Evolutionary conservation across 345 rosid genomes (phyloP), one percentile per base, ranked within the genome.

Genomic region (Trapa bicornis): DNA sequence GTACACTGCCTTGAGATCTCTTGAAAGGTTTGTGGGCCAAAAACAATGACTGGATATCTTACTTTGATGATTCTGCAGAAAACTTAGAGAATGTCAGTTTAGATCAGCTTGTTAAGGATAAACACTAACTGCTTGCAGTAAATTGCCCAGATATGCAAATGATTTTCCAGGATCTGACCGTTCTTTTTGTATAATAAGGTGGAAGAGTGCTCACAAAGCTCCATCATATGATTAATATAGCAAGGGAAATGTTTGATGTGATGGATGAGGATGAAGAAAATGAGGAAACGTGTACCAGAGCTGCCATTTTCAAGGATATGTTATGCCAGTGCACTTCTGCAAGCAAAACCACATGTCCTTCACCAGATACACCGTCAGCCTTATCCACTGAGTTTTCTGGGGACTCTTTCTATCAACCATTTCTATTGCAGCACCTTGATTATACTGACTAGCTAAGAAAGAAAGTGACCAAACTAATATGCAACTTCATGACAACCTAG

Each of bases 201-300:
- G 80, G 66, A 61, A 62, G 70, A 56, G 76, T 80, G 53, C 48
- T 79, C 66, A 73, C 78, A 64, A 73, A 72, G 69, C 81, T 79
- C 32, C 47, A 74, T 68, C 69, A 71, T 75, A 16, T 82, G 70
- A 79, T 74, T 3, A 73, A 50, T 62, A 38, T 72, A 52, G 66
- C 74, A 6, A 62, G 65, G 50, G 80, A 82, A 50, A 67, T 69
- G 72, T 70, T 45, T 6, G 75, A 82, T 45, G 22, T 42, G 38
- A 71, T 73, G 73, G 85, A 77, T 35, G 81, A 72, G 61, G 76
- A 72, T 11, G 77, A 67, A 3, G 64, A 66, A 22, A 42, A 43
- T 47, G 16, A 50, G 57, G 76, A 57, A 39, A 64, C 16, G 68
- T 47, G 43, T 62, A 74, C 39, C 74, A 43, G 47, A 2, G 37